Conservation (phyloP, 2,329 filamentous ascomycete species). For the Alternaria solani region DNA sequence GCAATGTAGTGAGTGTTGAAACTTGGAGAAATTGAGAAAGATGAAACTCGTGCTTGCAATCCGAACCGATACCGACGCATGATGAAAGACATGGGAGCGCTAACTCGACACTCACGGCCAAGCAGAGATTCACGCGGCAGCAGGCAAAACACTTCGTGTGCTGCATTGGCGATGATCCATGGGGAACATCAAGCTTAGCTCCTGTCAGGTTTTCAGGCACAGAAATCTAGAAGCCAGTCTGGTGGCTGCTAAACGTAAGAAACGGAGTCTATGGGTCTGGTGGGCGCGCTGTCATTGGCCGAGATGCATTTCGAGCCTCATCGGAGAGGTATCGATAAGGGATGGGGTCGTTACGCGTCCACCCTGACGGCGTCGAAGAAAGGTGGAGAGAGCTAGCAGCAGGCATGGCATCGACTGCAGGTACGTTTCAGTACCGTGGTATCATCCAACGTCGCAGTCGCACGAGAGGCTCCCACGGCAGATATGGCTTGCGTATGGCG, state of each 20-base stretch:
- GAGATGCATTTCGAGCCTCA: conserved; percentile 14
- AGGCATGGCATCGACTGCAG: conserved; percentile 24
- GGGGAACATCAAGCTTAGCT: conserved; percentile 15
- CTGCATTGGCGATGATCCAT: conserved; percentile 19
- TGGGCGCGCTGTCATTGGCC: conserved; percentile 32
- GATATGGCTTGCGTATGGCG: not conserved
- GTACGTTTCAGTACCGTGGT: conserved; percentile 33
- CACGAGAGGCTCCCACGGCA: conserved; percentile 3
- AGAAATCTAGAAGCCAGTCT: conserved; percentile 16
- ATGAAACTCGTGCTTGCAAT: conserved; percentile 28
- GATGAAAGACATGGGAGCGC: conserved; percentile 29
- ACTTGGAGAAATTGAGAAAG: conserved; percentile 32
- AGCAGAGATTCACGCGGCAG: conserved; percentile 26
- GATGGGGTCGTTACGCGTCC: conserved; percentile 45
- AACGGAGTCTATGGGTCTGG: conserved; percentile 19
- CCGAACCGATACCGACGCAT: conserved; percentile 25
- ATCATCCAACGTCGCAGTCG: conserved; percentile 5
- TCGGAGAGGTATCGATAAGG: conserved; percentile 28
- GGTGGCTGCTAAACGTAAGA: conserved; percentile 22
- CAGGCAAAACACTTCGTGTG: conserved; percentile 31
- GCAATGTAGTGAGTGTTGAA: conserved; percentile 22
- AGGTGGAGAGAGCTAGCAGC: conserved; percentile 38
- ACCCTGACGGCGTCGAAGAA: conserved; percentile 38
- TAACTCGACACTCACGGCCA: conserved; percentile 25
- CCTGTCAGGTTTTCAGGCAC: conserved; percentile 16